Base-by-base conservation (phyloP, 257 asterid species). In the Hygrophila difformis region DNA sequence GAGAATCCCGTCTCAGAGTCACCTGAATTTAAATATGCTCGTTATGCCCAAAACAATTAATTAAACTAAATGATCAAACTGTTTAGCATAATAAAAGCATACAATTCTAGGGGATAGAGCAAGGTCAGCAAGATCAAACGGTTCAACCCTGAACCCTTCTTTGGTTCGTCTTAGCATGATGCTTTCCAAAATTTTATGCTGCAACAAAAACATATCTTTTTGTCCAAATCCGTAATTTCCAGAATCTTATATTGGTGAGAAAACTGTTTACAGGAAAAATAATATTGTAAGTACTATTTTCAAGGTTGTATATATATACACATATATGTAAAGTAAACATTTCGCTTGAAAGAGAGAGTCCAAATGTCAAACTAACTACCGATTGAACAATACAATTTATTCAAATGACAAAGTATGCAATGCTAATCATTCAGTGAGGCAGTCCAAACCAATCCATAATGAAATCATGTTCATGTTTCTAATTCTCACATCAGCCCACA, bases 341-440 rank as follows among this genome's bases (percentile, higher is more conserved):
- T 9, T 19, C 9, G 17, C 44, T 36, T 36, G 24, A 49, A 19
- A 41, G n/a, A 14, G 52, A 12, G 53, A 31, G n/a, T 44, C 19
- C 24, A 33, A 16, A 15, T 33, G n/a, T 16, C 29, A 5, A 59
- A 20, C 39, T 15, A n/a, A n/a, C n/a, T n/a, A n/a, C n/a, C n/a
- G n/a, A 47, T 47, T 49, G 19, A 34, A 46, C 51, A 52, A 67
- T 91, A 70, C 56, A 88, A 95, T 73, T 57, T 82, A 63, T 81
- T 84, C 97, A 96, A 89, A 96, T 96, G 84, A 73, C 97, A 89
- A 52, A 89, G n/a, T n/a, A n/a, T n/a, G n/a, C n/a, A n/a, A n/a
- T n/a, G n/a, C n/a, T n/a, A n/a, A n/a, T n/a, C n/a, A n/a, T n/a
- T n/a, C n/a, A n/a, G n/a, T n/a, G n/a, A n/a, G n/a, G n/a, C n/a